These are phyloP conservation scores for Solanum megistacrolobum DNA, from an alignment of 257 asterid genomes.

Conservation along the genomic window DNA sequence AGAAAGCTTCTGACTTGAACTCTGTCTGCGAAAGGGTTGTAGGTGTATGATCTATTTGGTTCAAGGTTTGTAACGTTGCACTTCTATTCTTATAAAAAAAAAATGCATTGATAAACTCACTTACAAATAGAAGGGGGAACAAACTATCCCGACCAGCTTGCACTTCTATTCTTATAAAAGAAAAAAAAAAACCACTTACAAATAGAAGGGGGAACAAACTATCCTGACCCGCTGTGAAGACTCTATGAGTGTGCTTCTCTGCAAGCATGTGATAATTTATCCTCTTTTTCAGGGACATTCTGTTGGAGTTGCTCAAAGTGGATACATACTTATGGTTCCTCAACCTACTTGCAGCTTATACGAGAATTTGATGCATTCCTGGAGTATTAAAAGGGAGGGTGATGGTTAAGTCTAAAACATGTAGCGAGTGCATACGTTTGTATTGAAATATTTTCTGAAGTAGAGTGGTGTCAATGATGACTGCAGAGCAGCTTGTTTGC, in stretches of 20 bases:
- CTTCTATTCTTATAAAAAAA: neutral
- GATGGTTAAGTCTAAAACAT: neutral
- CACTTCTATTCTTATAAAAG: neutral
- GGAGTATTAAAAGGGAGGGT: neutral
- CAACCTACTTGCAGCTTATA: neutral
- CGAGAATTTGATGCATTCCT: neutral
- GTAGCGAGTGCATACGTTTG: neutral
- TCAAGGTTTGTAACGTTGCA: neutral
- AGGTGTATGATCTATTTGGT: conserved; percentile 19
- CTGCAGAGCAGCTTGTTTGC: neutral
- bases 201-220: neutral
- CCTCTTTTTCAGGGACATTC: neutral
- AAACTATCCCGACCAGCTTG: neutral
- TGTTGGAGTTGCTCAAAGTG: neutral
- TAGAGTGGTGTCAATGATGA: neutral
- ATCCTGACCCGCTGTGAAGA: neutral
- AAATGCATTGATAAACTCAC: neutral
- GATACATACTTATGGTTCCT: neutral
- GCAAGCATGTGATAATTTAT: neutral
- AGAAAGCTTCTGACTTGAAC: conserved; percentile 44
- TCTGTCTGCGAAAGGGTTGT: conserved; percentile 42
- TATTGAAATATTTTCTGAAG: neutral
- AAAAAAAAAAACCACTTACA: neutral
- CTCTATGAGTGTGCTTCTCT: neutral
- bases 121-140: neutral